Base-by-base conservation (phyloP, 139 green algal genomes). In the Volvox reticuliferus region DNA sequence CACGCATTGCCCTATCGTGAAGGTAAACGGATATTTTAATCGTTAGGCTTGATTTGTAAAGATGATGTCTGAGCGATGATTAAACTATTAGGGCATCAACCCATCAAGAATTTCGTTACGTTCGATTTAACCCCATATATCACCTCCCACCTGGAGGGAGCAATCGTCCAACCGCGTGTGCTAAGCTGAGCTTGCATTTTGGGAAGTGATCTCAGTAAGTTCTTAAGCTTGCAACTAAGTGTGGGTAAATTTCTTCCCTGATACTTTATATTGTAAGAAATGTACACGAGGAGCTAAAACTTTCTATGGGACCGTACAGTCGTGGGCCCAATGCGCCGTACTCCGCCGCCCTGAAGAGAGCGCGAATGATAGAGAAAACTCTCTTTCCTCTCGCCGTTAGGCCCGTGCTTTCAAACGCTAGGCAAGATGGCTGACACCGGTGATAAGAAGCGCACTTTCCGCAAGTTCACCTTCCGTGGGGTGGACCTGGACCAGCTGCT, bases 401-500 rank as follows among this genome's bases (percentile, higher is more conserved):
- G 86, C 86, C 21, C 71, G 73, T 84, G 21, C 32, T 73, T 73
- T 44, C 85, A 61, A 36, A 91, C 26, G 76, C 75, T 91, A 86
- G 76, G 75, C 87, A 91, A 86, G 30, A 91, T 91, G 87, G 87
- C 87, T 91, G 87, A 91, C 87, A n/a, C 87, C 26, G 76, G 68
- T 67, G 86, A 90, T 17, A 85, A 91, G 87, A 85, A 85, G 87
- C 87, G 75, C 62, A 86, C 62, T 79, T 91, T 91, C 87, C 87
- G 92, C 79, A 98, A 98, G 94, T 98, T 98, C 93, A 97, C 94
- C 79, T 97, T 93, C 94, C 93, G 96, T 26, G 98, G 98, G 75
- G 98, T 99, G 89, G 98, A 99, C 95, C 95, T 99, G 91, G 98
- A 99, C 87, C 95, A 99, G 94, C 97, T 99, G 73, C 96, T 99